A percentile compares a stretch with the other conserved stretches of the same genome.
Conservation (phyloP, 352 stramenopile genomes). For the Globisporangium nunn region DNA sequence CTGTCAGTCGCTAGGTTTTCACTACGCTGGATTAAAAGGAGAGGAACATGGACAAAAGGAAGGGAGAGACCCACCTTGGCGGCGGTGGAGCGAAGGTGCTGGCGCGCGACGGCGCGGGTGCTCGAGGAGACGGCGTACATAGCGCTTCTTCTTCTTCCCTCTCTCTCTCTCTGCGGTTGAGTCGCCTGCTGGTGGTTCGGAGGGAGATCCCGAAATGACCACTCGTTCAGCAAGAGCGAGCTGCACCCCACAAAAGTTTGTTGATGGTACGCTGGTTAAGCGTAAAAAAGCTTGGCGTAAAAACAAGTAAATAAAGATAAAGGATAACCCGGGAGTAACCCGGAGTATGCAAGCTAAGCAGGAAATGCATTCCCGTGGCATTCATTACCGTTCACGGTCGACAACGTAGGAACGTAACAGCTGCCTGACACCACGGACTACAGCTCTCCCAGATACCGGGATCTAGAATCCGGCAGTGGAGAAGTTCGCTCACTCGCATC, state of each 20-base stretch:
- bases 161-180: slow-evolving; percentile 8
- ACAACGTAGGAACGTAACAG: no score
- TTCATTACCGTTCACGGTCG: no score
- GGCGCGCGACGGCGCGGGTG: slow-evolving; percentile 43
- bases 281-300: no score
- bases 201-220: slow-evolving; percentile 82
- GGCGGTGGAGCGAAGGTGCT: slow-evolving; percentile 61
- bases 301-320: no score
- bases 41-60: neutral
- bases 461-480: no score
- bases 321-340: no score
- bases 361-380: no score
- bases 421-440: no score
- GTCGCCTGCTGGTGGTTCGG: slow-evolving; percentile 16
- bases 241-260: neutral
- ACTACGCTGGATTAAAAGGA: neutral
- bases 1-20: slow-evolving; percentile 4
- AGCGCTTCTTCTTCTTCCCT: neutral
- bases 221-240: slow-evolving; percentile 14
- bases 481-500: no score
- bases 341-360: no score
- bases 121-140: slow-evolving; percentile 62
- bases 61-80: slow-evolving; percentile 34
- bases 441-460: no score
- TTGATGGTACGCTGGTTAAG: no score